Conservation (phyloP, 1,284 basidiomycete genomes). For the Heliocybe sulcata region DNA sequence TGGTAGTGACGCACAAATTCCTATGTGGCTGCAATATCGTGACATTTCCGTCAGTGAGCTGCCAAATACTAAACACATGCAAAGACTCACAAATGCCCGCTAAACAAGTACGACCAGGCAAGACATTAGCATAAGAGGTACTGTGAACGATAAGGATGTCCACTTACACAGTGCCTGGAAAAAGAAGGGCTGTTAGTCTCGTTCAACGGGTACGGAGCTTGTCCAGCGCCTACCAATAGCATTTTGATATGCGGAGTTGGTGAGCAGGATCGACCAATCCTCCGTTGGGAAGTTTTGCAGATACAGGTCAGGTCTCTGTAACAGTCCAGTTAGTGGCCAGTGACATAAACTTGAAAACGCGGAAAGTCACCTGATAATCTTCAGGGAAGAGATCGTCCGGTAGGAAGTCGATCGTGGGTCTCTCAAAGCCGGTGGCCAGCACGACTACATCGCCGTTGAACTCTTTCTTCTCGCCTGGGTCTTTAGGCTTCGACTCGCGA, state of each 20-base stretch:
- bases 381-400: slow-evolving; percentile 54
- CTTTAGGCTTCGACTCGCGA: slow-evolving; percentile 21
- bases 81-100: slow-evolving; percentile 32
- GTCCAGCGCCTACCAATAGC: slow-evolving; percentile 29
- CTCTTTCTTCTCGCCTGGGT: slow-evolving; percentile 23
- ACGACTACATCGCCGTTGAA: slow-evolving; percentile 50
- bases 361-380: slow-evolving; percentile 34
- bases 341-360: not conserved
- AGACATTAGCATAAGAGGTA: no score
- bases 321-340: not conserved
- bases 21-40: slow-evolving; percentile 35
- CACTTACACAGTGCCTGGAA: slow-evolving; percentile 21
- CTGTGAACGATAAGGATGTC: slow-evolving; percentile 3
- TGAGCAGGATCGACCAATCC: slow-evolving; percentile 51
- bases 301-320: slow-evolving; percentile 47
- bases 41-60: slow-evolving; percentile 9
- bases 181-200: not conserved
- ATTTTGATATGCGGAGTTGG: slow-evolving; percentile 51
- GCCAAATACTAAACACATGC: not conserved
- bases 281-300: slow-evolving; percentile 58
- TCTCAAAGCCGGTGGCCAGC: slow-evolving; percentile 55
- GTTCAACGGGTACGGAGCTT: not conserved
- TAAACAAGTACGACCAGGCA: slow-evolving; percentile 10
- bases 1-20: slow-evolving; percentile 29
- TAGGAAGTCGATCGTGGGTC: slow-evolving; percentile 49